These are phyloP conservation scores for Coelastrella sp. DNA, from an alignment of 139 green algal species.

Conservation along the genomic window DNA sequence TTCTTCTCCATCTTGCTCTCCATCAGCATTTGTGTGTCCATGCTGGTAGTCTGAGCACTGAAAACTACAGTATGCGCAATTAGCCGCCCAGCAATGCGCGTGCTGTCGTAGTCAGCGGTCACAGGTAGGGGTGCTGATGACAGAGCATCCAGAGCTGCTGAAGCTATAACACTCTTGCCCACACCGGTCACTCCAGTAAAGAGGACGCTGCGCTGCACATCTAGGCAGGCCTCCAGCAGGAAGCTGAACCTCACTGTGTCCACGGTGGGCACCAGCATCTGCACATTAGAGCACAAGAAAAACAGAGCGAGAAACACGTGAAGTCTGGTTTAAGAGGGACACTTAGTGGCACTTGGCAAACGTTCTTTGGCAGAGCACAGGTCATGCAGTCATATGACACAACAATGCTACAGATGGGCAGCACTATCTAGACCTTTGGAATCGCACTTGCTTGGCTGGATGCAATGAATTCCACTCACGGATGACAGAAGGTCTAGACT, in stretches of 20 bases:
- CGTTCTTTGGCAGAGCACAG: background rate
- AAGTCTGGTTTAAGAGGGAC: too few species aligned
- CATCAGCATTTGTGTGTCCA: slow-evolving; percentile 82
- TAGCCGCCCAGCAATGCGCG: slow-evolving; percentile 41
- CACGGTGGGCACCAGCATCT: slow-evolving; percentile 81
- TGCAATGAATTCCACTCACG: too few species aligned
- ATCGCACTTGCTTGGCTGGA: too few species aligned
- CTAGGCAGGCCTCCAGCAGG: slow-evolving; percentile 74
- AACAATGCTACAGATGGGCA: background rate
- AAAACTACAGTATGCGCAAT: slow-evolving; percentile 87
- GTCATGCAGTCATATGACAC: background rate
- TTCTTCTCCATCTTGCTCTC: slow-evolving; percentile 90
- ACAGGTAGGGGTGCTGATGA: background rate
- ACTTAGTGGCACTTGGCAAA: too few species aligned
- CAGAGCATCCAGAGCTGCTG: slow-evolving; percentile 66
- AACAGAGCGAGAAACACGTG: too few species aligned
- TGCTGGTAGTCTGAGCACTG: slow-evolving; percentile 82
- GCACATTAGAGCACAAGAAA: background rate
- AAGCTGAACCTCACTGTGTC: slow-evolving; percentile 78
- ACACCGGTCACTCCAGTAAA: slow-evolving; percentile 84
- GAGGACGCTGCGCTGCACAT: slow-evolving; percentile 79
- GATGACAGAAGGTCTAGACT: too few species aligned
- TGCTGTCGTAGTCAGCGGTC: background rate
- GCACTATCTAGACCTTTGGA: too few species aligned
- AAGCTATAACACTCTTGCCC: slow-evolving; percentile 84